These are phyloP conservation scores for Globisporangium ultimum DNA, from an alignment of 352 stramenopile species.

Conservation along the genomic window DNA sequence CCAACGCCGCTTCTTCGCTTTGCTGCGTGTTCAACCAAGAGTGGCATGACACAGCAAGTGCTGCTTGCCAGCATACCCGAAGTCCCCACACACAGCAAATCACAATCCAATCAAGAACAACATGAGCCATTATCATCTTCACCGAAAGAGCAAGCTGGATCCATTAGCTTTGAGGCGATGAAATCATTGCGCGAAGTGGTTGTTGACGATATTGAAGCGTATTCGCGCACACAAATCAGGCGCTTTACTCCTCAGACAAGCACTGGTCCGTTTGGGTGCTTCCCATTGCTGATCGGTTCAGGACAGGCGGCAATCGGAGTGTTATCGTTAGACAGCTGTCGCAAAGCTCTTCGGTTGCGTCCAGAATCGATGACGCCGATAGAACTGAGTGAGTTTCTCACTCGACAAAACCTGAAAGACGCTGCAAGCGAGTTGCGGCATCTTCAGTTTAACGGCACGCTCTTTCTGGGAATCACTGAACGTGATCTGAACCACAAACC, in stretches of 20 bases:
- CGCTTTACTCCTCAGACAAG: conserved; percentile 17
- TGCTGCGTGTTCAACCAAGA: conserved; percentile 44
- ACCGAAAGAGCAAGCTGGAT: not conserved
- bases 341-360: conserved; percentile 38
- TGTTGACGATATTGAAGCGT: conserved; percentile 32
- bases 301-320: conserved; percentile 34
- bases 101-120: conserved; percentile 1
- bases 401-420: conserved; percentile 47
- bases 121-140: not conserved
- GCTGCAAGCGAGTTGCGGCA: conserved; percentile 40
- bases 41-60: conserved; percentile 35
- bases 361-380: conserved; percentile 57
- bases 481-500: conserved; percentile 50
- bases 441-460: conserved; percentile 34
- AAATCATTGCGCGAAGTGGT: conserved; percentile 22
- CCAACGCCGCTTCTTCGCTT: conserved; percentile 40
- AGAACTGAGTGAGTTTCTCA: conserved; percentile 45
- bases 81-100: not conserved
- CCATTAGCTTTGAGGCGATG: conserved; percentile 38
- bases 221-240: conserved; percentile 14
- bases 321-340: conserved; percentile 53
- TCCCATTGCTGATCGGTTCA: conserved; percentile 28
- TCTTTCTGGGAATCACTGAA: conserved; percentile 44
- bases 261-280: conserved; percentile 53
- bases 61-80: conserved; percentile 12